phyloP scores from a whole-genome alignment of 345 rosid genomes.

The Streptanthus diversifolius region DNA sequence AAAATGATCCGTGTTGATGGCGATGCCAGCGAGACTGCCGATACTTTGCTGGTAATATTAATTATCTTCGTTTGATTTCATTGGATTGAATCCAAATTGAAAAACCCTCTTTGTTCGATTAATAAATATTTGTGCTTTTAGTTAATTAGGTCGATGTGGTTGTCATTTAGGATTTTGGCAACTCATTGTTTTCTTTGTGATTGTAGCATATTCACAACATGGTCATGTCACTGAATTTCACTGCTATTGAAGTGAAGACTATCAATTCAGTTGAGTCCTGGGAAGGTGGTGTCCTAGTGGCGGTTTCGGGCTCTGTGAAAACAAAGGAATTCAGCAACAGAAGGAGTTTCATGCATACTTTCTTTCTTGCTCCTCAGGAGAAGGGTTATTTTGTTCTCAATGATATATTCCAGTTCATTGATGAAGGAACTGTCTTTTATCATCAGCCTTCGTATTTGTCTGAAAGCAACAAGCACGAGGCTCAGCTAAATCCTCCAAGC shows the following conservation, averaged over 20 bases:
- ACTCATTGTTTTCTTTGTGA: not conserved
- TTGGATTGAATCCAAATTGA: not conserved
- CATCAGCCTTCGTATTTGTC: slow-evolving; percentile 48
- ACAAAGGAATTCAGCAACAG: slow-evolving; percentile 55
- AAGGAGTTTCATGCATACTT: slow-evolving; percentile 78
- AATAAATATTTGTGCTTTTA: slow-evolving; percentile 10
- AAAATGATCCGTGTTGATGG: slow-evolving; percentile 76
- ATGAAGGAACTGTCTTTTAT: slow-evolving; percentile 47
- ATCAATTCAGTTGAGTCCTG: slow-evolving; percentile 81
- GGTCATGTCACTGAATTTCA: slow-evolving; percentile 56
- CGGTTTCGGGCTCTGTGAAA: slow-evolving; percentile 81
- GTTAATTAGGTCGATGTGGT: not conserved
- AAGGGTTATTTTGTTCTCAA: slow-evolving; percentile 87
- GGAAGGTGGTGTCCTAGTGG: slow-evolving; percentile 81
- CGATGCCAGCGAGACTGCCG: slow-evolving; percentile 59
- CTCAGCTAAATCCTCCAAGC: slow-evolving; percentile 46
- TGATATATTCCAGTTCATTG: slow-evolving; percentile 79
- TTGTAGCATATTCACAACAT: slow-evolving; percentile 74
- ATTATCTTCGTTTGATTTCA: not conserved
- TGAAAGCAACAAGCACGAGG: slow-evolving; percentile 44
- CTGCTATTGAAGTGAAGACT: slow-evolving; percentile 92
- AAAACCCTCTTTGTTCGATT: not conserved
- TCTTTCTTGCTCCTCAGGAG: slow-evolving; percentile 95
- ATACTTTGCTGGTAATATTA: slow-evolving; percentile 59
- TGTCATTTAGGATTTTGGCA: no score